A percentile compares a stretch with the other conserved stretches of the same genome.
Evolutionary conservation across 1,139 yeast genomes (phyloP).

Genomic region (Candida buenavistaensis): DNA sequence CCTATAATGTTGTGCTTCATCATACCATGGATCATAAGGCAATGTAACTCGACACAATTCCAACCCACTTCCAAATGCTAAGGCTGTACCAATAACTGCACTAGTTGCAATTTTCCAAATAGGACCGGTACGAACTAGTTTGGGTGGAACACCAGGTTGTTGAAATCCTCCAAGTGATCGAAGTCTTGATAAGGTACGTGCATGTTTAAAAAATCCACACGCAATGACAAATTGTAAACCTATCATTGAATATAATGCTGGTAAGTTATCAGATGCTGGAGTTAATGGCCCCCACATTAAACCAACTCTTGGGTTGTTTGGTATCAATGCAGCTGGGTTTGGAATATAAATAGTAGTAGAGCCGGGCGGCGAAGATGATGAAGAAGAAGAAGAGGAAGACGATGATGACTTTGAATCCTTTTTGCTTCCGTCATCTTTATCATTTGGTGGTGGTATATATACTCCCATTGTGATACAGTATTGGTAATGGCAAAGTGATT

Average conservation of each 20-base stretch:
- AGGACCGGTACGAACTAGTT: slow-evolving; percentile 10
- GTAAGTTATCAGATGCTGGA: slow-evolving; percentile 59
- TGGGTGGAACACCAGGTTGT: slow-evolving; percentile 4
- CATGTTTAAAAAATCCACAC: slow-evolving; percentile 25
- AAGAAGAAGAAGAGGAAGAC: slow-evolving; percentile 4
- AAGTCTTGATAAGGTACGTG: slow-evolving; percentile 15
- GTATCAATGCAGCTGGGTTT: slow-evolving; percentile 25
- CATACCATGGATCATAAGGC: slow-evolving; percentile 66
- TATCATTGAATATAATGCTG: slow-evolving; percentile 49
- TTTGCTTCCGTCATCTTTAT: slow-evolving; percentile 14
- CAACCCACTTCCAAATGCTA: slow-evolving; percentile 40
- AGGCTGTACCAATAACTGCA: slow-evolving; percentile 23
- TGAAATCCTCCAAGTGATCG: slow-evolving; percentile 8
- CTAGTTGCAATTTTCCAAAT: slow-evolving; percentile 17
- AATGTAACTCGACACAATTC: slow-evolving; percentile 50
- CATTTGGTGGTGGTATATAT: slow-evolving; percentile 33
- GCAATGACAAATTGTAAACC: slow-evolving; percentile 51
- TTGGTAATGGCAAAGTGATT: too few species aligned
- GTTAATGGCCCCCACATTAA: slow-evolving; percentile 64
- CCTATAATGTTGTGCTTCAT: slow-evolving; percentile 54
- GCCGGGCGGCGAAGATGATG: slow-evolving; percentile 15
- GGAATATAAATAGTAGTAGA: slow-evolving; percentile 22
- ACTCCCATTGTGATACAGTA: slow-evolving; percentile 30
- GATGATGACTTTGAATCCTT: slow-evolving; percentile 7
- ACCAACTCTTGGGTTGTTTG: slow-evolving; percentile 55